Base-by-base conservation (phyloP, 1,139 yeast species). In the Suhomyces bolitotheri region DNA sequence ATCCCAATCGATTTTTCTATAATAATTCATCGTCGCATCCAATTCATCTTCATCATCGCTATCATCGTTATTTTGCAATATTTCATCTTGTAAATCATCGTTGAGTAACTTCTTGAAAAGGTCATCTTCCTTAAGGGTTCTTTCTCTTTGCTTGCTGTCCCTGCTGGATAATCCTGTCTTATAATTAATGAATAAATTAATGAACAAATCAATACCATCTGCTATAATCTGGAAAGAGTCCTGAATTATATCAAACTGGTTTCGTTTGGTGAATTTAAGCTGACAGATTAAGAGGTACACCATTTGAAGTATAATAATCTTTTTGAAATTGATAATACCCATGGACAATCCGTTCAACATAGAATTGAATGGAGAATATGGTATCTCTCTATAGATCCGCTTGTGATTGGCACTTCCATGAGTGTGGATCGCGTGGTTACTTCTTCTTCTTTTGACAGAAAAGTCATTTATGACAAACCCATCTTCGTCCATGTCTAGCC, bases 401-500 rank as follows among this genome's bases (percentile, higher is more conserved):
- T 45, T 44, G 8, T 31, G 37, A 10, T 37, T 34, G 10, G 39
- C 42, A 15, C 36, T 30, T 10, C 39, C 38, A 17, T 43, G 43
- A 5, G 26, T 22, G 11, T 29, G 29, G n/a, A 22, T 11, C 5
- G 40, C 25, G 1, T 41, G 27, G 15, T 25, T 16, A 16, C 44
- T 43, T 40, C 58, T 57, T 38, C 71, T 54, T 41, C 73, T 49
- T 43, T 69, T 70, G 4, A 64, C 73, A 10, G 69, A 64, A 40
- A 70, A 70, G 47, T 70, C 76, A 44, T 71, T 71, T 10, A 71
- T 69, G 2, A 71, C 71, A 50, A 69, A 69, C 11, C 76, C 76
- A 45, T 71, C 75, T 33, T 70, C 75, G 43, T 70, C 76, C 16
- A 53, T 48, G 36, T 54, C 58, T 14, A 53, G 33, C 2, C 54